A percentile compares a stretch with the other conserved stretches of the same genome.
Conservation (phyloP, 1,284 basidiomycete genomes). For the Cutaneotrichosporon sp. region DNA sequence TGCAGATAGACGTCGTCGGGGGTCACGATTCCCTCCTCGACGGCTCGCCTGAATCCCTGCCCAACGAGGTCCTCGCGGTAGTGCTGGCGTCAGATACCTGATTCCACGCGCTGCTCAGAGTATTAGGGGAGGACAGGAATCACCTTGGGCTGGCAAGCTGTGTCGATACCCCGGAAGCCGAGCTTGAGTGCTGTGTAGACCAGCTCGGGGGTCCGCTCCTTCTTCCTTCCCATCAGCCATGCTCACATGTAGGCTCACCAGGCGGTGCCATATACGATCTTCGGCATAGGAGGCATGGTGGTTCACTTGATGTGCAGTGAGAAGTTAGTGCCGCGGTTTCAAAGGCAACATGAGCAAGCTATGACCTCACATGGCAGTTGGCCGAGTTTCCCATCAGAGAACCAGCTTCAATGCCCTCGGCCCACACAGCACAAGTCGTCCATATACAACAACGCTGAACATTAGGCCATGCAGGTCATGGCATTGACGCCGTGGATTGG, state of each 20-base stretch:
- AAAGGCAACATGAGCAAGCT: no score
- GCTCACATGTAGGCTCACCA: slow-evolving; percentile 50
- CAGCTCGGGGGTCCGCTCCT: slow-evolving; percentile 61
- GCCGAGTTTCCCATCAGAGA: no score
- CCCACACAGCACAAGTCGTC: no score
- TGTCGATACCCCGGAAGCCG: slow-evolving; percentile 74
- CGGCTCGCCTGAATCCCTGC: slow-evolving; percentile 57
- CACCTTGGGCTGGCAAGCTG: slow-evolving; percentile 67
- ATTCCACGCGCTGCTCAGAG: no score
- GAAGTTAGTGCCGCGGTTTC: background rate
- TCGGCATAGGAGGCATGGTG: slow-evolving; percentile 30
- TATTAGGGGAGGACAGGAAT: slow-evolving; percentile 24
- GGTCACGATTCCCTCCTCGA: slow-evolving; percentile 55
- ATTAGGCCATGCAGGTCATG: no score
- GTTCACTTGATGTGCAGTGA: no score
- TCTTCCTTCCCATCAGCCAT: slow-evolving; percentile 56
- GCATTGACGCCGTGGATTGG: no score
- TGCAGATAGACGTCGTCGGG: slow-evolving; percentile 66
- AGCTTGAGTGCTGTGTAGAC: slow-evolving; percentile 65
- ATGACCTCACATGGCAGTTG: no score
- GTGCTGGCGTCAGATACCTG: slow-evolving; percentile 2
- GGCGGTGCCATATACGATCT: slow-evolving; percentile 65
- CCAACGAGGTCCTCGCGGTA: slow-evolving; percentile 68
- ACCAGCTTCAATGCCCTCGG: no score
- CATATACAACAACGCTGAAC: no score